Base-by-base conservation (phyloP, 2,329 filamentous ascomycete species). In the Fusarium nanum region DNA sequence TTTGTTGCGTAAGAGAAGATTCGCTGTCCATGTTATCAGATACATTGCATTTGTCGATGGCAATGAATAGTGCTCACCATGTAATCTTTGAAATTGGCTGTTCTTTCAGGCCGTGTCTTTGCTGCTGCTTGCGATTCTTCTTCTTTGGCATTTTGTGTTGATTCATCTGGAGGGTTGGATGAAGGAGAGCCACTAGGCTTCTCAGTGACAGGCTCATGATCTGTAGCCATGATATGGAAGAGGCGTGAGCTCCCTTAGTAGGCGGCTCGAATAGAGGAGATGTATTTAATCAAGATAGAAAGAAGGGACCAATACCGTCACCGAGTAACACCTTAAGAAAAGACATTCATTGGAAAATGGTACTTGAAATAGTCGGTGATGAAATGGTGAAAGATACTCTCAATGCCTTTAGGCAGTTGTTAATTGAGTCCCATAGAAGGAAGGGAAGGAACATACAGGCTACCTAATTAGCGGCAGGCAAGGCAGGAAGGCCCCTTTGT, bases 1-100 rank as follows among this genome's bases (percentile, higher is more conserved):
- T 79, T 81, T n/a, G 79, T 84, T 20, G 85, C 86, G 78, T 88
- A 88, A 20, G 77, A 77, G 70, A 88, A 88, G 44, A 88, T 78
- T 59, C 86, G 81, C 80, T 85, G 52, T 25, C 18, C 6, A 14
- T 25, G 23, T 32, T 41, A 25, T 64, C 47, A 53, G 25, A 23
- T 14, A 22, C 8, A 37, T 22, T 3, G n/a, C 18, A 40, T 11
- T 28, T 32, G 30, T 14, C 8, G 20, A 7, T 12, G n/a, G 7
- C 18, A n/a, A 22, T 14, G 4, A 27, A 48, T 20, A 22, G 12
- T 41, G n/a, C 27, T 37, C 50, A 78, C 77, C 60, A 83, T 48
- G 70, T 85, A 87, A 75, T 87, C 85, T 14, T 78, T 75, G 55
- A 85, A 77, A 4, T 64, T 73, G 1, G 85, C 83, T 59, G 84